Base-by-base conservation (phyloP, 441 rosid genomes). In the Corymbia calophylla region DNA sequence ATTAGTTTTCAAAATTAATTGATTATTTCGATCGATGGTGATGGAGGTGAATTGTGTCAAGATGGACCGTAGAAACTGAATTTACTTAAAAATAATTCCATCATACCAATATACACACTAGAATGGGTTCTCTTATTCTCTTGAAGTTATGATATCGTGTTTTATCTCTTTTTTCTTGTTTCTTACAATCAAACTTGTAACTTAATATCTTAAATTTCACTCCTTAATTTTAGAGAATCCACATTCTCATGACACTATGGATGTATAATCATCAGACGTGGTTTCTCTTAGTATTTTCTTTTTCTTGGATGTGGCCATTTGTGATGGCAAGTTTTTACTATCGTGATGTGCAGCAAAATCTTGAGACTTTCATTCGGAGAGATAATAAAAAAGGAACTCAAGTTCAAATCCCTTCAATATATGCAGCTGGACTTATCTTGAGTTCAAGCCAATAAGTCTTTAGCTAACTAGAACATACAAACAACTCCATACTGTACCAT, bases 391-490 rank as follows among this genome's bases (percentile, higher is more conserved):
- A 23, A 21, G 9, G n/a, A 77, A 23, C 16, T 15, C 8, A 73
- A 77, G 10, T 77, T 2, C 1, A 3, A 44, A 44, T 5, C 17
- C 9, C 0, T 2, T 73, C 49, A 21, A 21, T 73, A 12, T 7
- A 44, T 7, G 17, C 3, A 7, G 1, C 2, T 23, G 10, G 17
- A 77, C 9, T n/a, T 1, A 0, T 51, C 51, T 14, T 44, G 18
- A 44, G n/a, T 44, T 44, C 49, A 77, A 77, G 9, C 5, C n/a
- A 77, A 23, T 1, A 0, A 23, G 29, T 23, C 84, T 13, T 12
- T 27, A 44, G 17, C 84, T 77, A 44, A 77, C 4, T 77, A 23
- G 17, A 77, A 44, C 10, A 23, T 77, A 44, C 13, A 6, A 77
- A 39, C 17, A 19, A 12, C 17, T 4, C 49, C 81, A 19, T 6